Percentiles rank a stretch among this genome's conserved stretches.
Conservation (phyloP, 441 rosid genomes). For the Populus trichocarpa region DNA sequence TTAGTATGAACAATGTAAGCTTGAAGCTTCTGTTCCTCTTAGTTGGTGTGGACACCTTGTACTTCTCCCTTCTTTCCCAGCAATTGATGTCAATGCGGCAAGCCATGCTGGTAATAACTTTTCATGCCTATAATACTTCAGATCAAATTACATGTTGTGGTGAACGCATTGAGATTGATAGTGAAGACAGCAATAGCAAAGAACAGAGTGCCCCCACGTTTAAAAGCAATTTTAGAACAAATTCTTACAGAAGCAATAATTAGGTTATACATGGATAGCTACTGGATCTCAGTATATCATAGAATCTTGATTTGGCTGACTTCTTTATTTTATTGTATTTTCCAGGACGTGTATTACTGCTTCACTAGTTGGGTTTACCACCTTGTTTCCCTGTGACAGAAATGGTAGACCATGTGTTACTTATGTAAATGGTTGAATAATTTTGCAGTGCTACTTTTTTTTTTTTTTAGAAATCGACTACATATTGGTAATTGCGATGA, state of each 20-base stretch:
- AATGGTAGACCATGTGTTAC: neutral
- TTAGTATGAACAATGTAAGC: neutral
- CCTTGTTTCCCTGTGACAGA: neutral
- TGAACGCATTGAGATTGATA: neutral
- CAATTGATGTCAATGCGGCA: neutral
- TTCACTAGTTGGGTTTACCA: neutral
- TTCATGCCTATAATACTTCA: neutral
- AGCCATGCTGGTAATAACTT: neutral
- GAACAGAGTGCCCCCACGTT: neutral
- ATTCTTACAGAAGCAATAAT: neutral
- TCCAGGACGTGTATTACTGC: neutral
- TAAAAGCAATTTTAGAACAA: neutral
- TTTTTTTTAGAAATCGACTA: neutral
- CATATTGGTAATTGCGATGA: neutral
- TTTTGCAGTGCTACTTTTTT: neutral
- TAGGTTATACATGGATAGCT: neutral
- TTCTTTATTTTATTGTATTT: neutral
- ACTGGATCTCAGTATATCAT: neutral
- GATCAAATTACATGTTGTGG: neutral
- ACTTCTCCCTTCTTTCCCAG: neutral
- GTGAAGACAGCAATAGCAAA: neutral
- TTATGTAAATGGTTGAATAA: neutral
- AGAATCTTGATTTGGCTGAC: neutral
- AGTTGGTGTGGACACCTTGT: neutral
- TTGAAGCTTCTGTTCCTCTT: neutral